Percentiles rank a stretch among this genome's conserved stretches.
These are phyloP conservation scores for Pecoramyces ruminantium DNA, from an alignment of 192 early-diverging fungal species.

Conservation along the genomic window DNA sequence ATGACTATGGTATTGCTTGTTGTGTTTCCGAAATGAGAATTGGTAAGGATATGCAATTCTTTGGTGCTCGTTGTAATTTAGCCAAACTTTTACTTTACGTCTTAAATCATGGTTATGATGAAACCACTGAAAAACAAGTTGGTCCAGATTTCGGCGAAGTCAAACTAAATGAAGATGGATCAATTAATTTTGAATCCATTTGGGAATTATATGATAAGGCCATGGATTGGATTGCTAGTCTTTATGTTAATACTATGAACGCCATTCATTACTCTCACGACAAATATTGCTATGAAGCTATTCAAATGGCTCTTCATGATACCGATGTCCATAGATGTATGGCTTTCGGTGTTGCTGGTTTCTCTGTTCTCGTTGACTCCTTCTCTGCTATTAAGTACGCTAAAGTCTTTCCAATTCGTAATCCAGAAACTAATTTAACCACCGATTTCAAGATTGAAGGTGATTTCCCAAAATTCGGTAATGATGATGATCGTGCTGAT, in stretches of 20 bases:
- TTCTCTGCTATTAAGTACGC: conserved; percentile 7
- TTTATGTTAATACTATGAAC: conserved; percentile 11
- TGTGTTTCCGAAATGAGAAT: conserved; percentile 9
- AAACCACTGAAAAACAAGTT: conserved; percentile 7
- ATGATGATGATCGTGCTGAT: conserved; percentile 8
- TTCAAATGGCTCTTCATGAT: conserved; percentile 9
- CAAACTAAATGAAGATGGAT: background rate
- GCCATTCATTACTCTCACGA: conserved; percentile 6
- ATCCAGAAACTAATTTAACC: conserved; percentile 9
- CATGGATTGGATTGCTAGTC: conserved; percentile 6
- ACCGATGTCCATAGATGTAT: conserved; percentile 8
- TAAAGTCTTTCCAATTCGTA: conserved; percentile 6
- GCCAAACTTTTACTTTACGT: conserved; percentile 8
- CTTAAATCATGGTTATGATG: conserved; percentile 5
- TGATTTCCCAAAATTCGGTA: conserved; percentile 8
- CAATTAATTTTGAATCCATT: conserved; percentile 3
- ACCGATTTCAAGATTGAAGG: conserved; percentile 8
- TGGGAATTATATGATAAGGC: conserved; percentile 7
- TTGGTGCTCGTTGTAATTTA: conserved; percentile 9
- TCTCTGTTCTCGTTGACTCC: conserved; percentile 6
- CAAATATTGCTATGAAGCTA: conserved; percentile 10
- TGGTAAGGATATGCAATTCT: conserved; percentile 9
- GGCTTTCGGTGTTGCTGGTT: conserved; percentile 9
- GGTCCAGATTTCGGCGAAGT: conserved; percentile 4
- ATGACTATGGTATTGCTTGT: conserved; percentile 11